Conservation (phyloP, 1,139 yeast species). For the Pichia sp. region DNA sequence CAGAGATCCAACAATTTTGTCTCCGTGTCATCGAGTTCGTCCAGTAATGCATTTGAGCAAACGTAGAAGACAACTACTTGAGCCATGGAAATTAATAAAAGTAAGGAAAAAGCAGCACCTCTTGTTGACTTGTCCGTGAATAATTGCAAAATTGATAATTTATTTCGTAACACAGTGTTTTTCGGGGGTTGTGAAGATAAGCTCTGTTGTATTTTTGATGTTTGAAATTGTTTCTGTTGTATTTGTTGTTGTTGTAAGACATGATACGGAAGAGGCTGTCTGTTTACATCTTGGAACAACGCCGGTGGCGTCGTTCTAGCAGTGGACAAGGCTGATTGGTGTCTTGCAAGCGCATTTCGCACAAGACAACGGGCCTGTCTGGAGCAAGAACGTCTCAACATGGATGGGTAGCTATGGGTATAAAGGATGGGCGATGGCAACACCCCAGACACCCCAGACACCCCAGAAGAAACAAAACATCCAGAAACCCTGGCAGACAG, state of each 20-base stretch:
- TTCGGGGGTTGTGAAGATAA: background rate
- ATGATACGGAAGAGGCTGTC: constrained; percentile 1
- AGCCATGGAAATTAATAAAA: background rate
- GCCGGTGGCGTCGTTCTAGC: no score
- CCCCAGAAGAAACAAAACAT: no score
- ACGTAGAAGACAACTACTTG: constrained; percentile 6
- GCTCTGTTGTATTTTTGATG: background rate
- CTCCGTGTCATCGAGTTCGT: constrained; percentile 10
- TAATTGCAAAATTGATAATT: constrained; percentile 1
- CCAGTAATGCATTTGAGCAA: background rate
- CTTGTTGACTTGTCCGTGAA: constrained; percentile 7
- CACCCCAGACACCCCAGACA: no score
- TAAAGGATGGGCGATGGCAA: no score
- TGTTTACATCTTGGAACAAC: constrained; percentile 1
- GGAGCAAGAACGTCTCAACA: no score
- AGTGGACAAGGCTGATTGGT: background rate
- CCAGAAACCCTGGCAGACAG: no score
- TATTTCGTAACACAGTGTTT: background rate
- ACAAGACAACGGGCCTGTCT: no score
- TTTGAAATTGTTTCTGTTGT: background rate
- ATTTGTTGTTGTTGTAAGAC: background rate
- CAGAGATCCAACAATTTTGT: constrained; percentile 10
- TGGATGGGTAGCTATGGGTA: no score
- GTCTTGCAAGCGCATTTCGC: background rate
- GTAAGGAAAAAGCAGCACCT: background rate